phyloP scores from a whole-genome alignment of 805 yeast genomes.

The Henningerozyma blattae region DNA sequence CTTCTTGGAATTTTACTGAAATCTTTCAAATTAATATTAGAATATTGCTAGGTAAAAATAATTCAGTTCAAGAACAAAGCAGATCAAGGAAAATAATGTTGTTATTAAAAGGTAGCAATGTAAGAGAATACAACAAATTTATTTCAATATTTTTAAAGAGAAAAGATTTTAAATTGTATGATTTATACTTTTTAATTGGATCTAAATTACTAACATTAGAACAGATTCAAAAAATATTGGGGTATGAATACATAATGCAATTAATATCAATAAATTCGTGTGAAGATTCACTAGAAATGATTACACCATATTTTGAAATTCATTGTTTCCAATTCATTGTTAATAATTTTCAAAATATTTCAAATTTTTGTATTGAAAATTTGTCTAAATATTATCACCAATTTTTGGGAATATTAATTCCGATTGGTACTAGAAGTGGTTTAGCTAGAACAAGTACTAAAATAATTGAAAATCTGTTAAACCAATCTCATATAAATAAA shows the following conservation, averaged over 20 bases:
- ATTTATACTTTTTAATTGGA: conserved; percentile 15
- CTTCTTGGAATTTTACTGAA: conserved; percentile 15
- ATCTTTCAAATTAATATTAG: conserved; percentile 21
- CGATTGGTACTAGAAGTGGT: conserved; percentile 12
- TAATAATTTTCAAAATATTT: conserved; percentile 10
- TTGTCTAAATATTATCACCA: conserved; percentile 5
- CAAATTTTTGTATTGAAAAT: conserved; percentile 7
- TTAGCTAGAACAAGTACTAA: conserved; percentile 5
- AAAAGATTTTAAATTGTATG: conserved; percentile 12
- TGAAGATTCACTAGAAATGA: no score
- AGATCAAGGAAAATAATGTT: conserved; percentile 12
- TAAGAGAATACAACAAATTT: conserved; percentile 20
- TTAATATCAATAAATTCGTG: conserved; percentile 5
- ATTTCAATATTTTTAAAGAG: conserved; percentile 23
- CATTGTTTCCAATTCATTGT: conserved; percentile 14
- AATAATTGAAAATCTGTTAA: conserved; percentile 7
- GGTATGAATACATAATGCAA: conserved; percentile 8
- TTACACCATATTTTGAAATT: conserved; percentile 11
- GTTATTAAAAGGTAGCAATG: conserved; percentile 12
- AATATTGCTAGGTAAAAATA: conserved; percentile 5
- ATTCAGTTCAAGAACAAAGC: conserved; percentile 3
- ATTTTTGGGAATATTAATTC: conserved; percentile 11
- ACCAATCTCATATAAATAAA: conserved; percentile 3
- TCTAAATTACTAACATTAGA: conserved; percentile 19
- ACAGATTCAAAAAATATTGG: conserved; percentile 15